phyloP scores from a whole-genome alignment of 2,329 filamentous ascomycete species.

The Aschersonia sp. region DNA sequence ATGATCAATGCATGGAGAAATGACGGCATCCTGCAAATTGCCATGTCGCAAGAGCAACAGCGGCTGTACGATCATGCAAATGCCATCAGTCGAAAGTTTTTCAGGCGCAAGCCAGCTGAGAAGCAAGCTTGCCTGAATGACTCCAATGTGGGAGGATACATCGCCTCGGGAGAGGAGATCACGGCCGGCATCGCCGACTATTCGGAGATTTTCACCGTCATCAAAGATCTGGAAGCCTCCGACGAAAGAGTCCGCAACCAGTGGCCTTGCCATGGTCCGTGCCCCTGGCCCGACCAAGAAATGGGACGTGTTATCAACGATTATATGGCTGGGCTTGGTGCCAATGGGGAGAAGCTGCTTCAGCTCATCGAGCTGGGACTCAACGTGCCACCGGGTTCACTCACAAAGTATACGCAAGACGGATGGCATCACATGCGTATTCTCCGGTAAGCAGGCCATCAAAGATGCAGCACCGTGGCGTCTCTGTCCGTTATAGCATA shows the following conservation, averaged over 20 bases:
- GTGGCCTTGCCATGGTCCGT: constrained; percentile 35
- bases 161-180: constrained; percentile 33
- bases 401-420: constrained; percentile 27
- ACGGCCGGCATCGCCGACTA: constrained; percentile 34
- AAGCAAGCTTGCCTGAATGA: constrained; percentile 29
- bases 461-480: background rate
- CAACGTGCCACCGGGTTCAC: constrained; percentile 20
- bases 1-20: constrained; percentile 26
- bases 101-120: constrained; percentile 16
- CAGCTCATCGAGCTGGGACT: constrained; percentile 30
- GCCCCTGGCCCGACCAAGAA: constrained; percentile 28
- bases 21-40: constrained; percentile 32
- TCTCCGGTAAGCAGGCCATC: constrained; percentile 18
- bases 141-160: constrained; percentile 31
- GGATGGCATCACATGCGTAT: constrained; percentile 37
- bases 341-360: constrained; percentile 28
- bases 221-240: constrained; percentile 25
- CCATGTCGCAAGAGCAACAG: constrained; percentile 20
- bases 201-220: constrained; percentile 37
- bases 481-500: background rate
- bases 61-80: constrained; percentile 20
- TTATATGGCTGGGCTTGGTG: constrained; percentile 26
- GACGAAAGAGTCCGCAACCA: constrained; percentile 23
- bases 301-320: constrained; percentile 23
- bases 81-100: constrained; percentile 23